A percentile compares a stretch with the other conserved stretches of the same genome.
These are phyloP conservation scores for Fusarium haematococcum DNA, from an alignment of 2,329 filamentous ascomycete genomes.

Conservation along the genomic window DNA sequence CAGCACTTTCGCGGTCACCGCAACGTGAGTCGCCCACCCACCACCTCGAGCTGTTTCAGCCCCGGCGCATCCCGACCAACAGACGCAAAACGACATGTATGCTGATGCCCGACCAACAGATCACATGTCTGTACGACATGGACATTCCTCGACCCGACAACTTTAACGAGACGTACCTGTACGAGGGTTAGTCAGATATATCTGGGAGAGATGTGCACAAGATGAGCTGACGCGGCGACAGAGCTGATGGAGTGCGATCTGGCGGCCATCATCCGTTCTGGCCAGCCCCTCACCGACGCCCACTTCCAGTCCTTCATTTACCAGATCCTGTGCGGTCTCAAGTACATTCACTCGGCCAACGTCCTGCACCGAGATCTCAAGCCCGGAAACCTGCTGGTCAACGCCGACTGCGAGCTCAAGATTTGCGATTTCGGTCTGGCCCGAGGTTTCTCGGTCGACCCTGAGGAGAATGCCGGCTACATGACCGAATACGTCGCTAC, in stretches of 20 bases:
- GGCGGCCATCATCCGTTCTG: conserved; percentile 96
- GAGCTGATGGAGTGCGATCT: conserved; percentile 99
- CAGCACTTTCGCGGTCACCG: conserved; percentile 96
- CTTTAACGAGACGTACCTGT: conserved; percentile 99
- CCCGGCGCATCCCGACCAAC: conserved; percentile 7
- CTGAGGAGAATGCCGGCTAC: conserved; percentile 98
- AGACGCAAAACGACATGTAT: conserved; percentile 11
- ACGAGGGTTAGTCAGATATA: conserved; percentile 78
- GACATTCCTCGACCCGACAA: conserved; percentile 97
- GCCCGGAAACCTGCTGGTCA: conserved; percentile 96
- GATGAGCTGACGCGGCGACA: conserved; percentile 53
- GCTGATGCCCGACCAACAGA: conserved; percentile 64
- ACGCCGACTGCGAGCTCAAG: conserved; percentile 99
- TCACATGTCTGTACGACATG: conserved; percentile 99
- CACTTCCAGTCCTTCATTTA: conserved; percentile 99
- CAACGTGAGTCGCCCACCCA: conserved; percentile 69
- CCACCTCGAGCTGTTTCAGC: background rate
- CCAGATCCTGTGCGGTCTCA: conserved; percentile 97
- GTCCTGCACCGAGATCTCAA: conserved; percentile 97
- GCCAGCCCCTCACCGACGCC: conserved; percentile 95
- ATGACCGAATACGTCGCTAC: conserved; percentile 99
- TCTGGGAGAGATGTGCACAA: background rate
- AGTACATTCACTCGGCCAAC: conserved; percentile 99
- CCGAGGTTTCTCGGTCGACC: conserved; percentile 95
- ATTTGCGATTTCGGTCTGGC: conserved; percentile 98